Percentiles rank a stretch among this genome's conserved stretches.
phyloP scores from a whole-genome alignment of 2,329 filamentous ascomycete species.

The Ophiobolus disseminans region DNA sequence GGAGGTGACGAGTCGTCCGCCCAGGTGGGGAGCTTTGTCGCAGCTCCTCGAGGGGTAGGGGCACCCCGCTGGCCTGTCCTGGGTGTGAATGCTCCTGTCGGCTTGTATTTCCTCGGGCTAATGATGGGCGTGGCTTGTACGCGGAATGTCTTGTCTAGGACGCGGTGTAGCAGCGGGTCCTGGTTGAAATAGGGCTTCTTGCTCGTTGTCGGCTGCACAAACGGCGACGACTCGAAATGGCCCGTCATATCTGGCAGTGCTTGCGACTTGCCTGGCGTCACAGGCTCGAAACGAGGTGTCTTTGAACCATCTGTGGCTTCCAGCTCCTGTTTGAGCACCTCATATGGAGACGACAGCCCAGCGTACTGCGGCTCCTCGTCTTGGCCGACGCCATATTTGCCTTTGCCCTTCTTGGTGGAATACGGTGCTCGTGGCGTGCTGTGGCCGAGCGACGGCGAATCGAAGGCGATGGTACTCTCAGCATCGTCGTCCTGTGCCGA shows the following conservation, averaged over 20 bases:
- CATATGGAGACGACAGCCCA: conserved; percentile 77
- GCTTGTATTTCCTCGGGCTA: conserved; percentile 60
- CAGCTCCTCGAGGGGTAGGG: conserved; percentile 31
- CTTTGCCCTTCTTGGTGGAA: conserved; percentile 23
- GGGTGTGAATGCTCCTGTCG: conserved; percentile 48
- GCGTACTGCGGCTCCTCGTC: conserved; percentile 59
- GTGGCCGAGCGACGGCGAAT: conserved; percentile 61
- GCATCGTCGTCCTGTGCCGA: conserved; percentile 48
- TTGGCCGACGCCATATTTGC: conserved; percentile 15
- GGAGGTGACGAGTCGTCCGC: conserved; percentile 56
- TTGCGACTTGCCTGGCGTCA: conserved; percentile 45
- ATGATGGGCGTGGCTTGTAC: conserved; percentile 89
- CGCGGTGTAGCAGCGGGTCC: conserved; percentile 84
- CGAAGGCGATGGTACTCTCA: conserved; percentile 71
- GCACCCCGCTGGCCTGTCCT: conserved; percentile 39
- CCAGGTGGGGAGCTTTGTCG: conserved; percentile 33
- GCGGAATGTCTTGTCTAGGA: conserved; percentile 96
- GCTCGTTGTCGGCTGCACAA: conserved; percentile 51
- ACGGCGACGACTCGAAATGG: conserved; percentile 58
- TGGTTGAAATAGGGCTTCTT: conserved; percentile 53
- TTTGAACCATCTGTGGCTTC: conserved; percentile 60
- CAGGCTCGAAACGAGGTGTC: conserved; percentile 41
- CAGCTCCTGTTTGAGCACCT: conserved; percentile 73
- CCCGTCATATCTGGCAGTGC: conserved; percentile 52
- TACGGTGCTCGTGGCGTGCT: conserved; percentile 66